Percentiles rank a stretch among this genome's conserved stretches.
Evolutionary conservation across 441 rosid species (phyloP).

Genomic region (Aleurites moluccanus): DNA sequence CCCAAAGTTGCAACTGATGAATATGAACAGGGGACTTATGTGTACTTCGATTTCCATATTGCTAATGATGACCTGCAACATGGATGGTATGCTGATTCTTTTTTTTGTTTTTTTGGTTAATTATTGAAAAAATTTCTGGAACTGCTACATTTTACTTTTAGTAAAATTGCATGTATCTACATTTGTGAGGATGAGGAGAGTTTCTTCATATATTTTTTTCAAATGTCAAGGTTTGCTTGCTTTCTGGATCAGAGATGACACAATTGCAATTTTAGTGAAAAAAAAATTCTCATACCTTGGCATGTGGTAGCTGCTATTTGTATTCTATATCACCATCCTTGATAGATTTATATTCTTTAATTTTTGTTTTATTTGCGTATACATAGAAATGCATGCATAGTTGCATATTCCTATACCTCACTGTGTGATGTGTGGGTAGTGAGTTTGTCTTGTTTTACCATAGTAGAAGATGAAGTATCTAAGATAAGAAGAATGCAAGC

Average conservation of each 20-base stretch:
- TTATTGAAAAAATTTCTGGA: background rate
- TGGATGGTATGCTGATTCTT: conserved; percentile 96
- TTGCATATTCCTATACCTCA: background rate
- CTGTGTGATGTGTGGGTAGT: background rate
- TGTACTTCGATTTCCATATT: conserved; percentile 92
- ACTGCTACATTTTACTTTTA: conserved; percentile 24
- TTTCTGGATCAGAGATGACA: too few relatives aligned
- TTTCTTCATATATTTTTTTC: background rate
- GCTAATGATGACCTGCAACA: conserved; percentile 75
- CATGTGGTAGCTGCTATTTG: background rate
- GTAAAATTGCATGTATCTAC: background rate
- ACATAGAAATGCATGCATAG: too few relatives aligned
- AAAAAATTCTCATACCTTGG: background rate
- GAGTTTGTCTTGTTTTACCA: background rate
- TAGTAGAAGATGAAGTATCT: background rate
- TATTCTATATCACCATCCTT: too few relatives aligned
- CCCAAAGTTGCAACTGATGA: conserved; percentile 95
- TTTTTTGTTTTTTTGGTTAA: conserved; percentile 8
- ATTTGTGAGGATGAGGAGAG: background rate
- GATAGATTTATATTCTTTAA: too few relatives aligned
- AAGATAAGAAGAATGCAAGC: background rate
- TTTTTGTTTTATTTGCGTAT: too few relatives aligned
- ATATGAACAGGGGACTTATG: conserved; percentile 95
- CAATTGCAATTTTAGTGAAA: background rate
- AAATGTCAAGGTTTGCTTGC: too few relatives aligned